Conservation (phyloP, 768 basidiomycete species). For the Trametes elegans region DNA sequence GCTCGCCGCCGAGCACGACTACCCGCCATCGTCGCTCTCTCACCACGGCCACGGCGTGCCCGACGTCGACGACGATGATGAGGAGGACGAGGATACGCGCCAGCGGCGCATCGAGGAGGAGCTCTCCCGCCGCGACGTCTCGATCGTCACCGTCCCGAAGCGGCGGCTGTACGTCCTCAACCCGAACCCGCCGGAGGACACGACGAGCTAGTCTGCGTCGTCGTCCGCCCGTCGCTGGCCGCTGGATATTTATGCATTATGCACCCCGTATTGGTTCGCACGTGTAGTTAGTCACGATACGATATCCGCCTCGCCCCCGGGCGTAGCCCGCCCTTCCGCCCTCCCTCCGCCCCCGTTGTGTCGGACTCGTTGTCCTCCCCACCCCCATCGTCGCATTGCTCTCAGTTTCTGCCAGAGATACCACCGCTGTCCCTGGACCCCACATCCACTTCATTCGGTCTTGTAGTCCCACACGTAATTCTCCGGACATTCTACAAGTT, state of each 20-base stretch:
- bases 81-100: conserved; percentile 70
- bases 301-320: conserved; percentile 14
- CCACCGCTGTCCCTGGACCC: conserved; percentile 10
- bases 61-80: conserved; percentile 61
- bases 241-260: conserved; percentile 19
- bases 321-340: neutral
- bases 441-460: conserved; percentile 10
- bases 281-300: conserved; percentile 11
- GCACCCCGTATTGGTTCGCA: conserved; percentile 11
- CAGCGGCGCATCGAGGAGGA: conserved; percentile 80
- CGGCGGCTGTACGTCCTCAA: conserved; percentile 75
- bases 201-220: conserved; percentile 1
- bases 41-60: conserved; percentile 42
- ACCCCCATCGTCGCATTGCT: conserved; percentile 7
- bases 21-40: conserved; percentile 33
- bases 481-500: conserved; percentile 17
- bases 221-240: neutral
- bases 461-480: conserved; percentile 21
- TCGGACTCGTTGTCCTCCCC: neutral
- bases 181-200: conserved; percentile 37
- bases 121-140: conserved; percentile 78
- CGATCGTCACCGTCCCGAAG: conserved; percentile 73
- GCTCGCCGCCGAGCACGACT: conserved; percentile 38
- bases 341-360: neutral
- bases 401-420: conserved; percentile 11